Percentiles rank a stretch among this genome's conserved stretches.
These are phyloP conservation scores for Phytopythium sindhum DNA, from an alignment of 352 stramenopile genomes.

Conservation along the genomic window DNA sequence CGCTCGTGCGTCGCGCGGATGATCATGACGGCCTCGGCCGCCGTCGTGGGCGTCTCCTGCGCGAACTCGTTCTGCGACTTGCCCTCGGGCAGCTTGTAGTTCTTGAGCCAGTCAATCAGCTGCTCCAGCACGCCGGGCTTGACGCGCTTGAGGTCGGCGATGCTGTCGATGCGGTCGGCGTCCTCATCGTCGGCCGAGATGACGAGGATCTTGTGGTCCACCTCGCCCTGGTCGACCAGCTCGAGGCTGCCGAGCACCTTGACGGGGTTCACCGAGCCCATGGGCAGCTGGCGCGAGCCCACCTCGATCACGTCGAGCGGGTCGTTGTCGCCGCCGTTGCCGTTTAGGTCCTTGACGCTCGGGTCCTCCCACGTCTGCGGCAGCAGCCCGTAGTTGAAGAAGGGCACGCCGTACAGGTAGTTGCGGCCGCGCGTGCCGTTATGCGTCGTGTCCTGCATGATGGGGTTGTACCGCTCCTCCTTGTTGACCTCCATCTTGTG, in stretches of 20 bases:
- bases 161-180: constrained; percentile 74
- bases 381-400: constrained; percentile 99
- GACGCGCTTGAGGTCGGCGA: constrained; percentile 89
- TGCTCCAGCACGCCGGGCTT: constrained; percentile 90
- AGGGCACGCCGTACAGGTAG: constrained; percentile 96
- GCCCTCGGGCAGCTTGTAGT: constrained; percentile 98
- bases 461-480: constrained; percentile 92
- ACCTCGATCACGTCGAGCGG: constrained; percentile 99
- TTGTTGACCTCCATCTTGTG: constrained; percentile 99
- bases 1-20: constrained; percentile 62
- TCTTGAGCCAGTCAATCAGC: constrained; percentile 96
- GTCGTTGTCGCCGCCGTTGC: constrained; percentile 98
- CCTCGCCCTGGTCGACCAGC: constrained; percentile 98
- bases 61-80: constrained; percentile 94
- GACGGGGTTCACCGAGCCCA: constrained; percentile 95
- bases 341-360: constrained; percentile 67
- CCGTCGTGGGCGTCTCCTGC: constrained; percentile 57
- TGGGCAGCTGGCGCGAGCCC: constrained; percentile 85
- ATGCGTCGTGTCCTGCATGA: constrained; percentile 99
- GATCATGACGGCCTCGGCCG: constrained; percentile 57
- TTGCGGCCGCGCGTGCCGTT: constrained; percentile 91
- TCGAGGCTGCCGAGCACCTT: constrained; percentile 97
- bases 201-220: constrained; percentile 98
- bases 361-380: constrained; percentile 99
- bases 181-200: constrained; percentile 90